phyloP scores from a whole-genome alignment of 1,284 basidiomycete species.

The Retiboletus fuscus region DNA sequence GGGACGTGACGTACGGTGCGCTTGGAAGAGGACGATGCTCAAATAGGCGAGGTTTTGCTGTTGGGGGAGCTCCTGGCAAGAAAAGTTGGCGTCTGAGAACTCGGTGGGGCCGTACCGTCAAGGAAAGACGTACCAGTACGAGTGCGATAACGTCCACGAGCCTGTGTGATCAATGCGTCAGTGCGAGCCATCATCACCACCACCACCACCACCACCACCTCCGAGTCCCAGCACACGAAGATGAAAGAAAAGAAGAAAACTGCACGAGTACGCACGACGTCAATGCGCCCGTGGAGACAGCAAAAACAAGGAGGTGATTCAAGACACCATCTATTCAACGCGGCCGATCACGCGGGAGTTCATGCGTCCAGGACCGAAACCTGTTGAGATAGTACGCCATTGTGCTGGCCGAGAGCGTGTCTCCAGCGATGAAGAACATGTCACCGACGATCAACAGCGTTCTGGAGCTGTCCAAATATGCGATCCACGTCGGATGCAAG shows the following conservation, averaged over 20 bases:
- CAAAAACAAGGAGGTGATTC: conserved; percentile 43
- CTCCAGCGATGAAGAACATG: conserved; percentile 41
- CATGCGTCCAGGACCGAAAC: conserved; percentile 23
- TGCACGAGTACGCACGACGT: conserved; percentile 35
- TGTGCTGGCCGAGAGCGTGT: conserved; percentile 37
- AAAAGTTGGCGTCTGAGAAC: too few relatives aligned
- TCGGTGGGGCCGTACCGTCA: too few relatives aligned
- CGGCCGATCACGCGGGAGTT: background rate
- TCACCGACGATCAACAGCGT: conserved; percentile 39
- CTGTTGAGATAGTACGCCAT: conserved; percentile 45
- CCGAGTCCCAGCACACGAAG: too few relatives aligned
- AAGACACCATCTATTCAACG: conserved; percentile 38
- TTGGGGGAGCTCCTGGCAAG: conserved; percentile 17
- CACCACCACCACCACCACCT: background rate
- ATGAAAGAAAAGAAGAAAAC: too few relatives aligned
- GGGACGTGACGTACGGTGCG: conserved; percentile 39
- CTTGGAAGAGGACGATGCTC: conserved; percentile 40
- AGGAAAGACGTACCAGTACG: conserved; percentile 37
- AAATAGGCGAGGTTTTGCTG: conserved; percentile 30
- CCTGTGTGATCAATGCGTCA: conserved; percentile 24
- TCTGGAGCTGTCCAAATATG: conserved; percentile 23
- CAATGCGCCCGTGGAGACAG: conserved; percentile 44
- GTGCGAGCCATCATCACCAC: background rate
- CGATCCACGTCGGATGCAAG: conserved; percentile 28
- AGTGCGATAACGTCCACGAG: conserved; percentile 46